A percentile compares a stretch with the other conserved stretches of the same genome.
Conservation (phyloP, 208 protist species). For the Leptomonas seymouri region DNA sequence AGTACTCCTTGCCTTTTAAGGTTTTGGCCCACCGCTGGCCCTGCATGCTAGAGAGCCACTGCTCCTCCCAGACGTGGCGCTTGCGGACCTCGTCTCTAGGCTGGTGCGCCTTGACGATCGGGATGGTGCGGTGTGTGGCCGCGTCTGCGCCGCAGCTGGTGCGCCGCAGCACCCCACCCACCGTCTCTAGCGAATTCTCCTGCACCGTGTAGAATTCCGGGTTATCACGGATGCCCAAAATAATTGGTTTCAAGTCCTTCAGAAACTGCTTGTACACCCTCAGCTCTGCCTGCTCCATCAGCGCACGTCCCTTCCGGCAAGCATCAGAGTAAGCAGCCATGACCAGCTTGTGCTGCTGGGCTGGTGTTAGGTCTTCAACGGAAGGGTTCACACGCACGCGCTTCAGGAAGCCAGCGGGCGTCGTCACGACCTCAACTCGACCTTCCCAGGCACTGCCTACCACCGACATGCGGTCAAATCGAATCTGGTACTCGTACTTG, state of each 20-base stretch:
- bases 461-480: conserved; percentile 90
- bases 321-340: conserved; percentile 87
- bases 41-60: conserved; percentile 68
- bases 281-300: conserved; percentile 90
- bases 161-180: conserved; percentile 63
- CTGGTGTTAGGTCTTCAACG: conserved; percentile 71
- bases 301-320: conserved; percentile 56
- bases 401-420: conserved; percentile 82
- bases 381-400: conserved; percentile 83
- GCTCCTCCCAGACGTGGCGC: conserved; percentile 66
- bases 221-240: conserved; percentile 92
- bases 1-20: conserved; percentile 84
- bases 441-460: conserved; percentile 82
- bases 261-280: conserved; percentile 92
- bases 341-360: conserved; percentile 73
- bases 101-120: conserved; percentile 74
- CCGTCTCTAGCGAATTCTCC: conserved; percentile 68
- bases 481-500: conserved; percentile 94
- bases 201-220: conserved; percentile 92
- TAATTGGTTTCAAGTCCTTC: conserved; percentile 86
- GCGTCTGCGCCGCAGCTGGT: background rate
- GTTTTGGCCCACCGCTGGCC: conserved; percentile 73
- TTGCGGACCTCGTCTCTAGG: conserved; percentile 68
- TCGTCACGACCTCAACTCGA: conserved; percentile 88
- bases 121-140: conserved; percentile 77